Evolutionary conservation across 2,329 filamentous ascomycete genomes (phyloP).

Genomic region (Paecilomyces formosus): DNA sequence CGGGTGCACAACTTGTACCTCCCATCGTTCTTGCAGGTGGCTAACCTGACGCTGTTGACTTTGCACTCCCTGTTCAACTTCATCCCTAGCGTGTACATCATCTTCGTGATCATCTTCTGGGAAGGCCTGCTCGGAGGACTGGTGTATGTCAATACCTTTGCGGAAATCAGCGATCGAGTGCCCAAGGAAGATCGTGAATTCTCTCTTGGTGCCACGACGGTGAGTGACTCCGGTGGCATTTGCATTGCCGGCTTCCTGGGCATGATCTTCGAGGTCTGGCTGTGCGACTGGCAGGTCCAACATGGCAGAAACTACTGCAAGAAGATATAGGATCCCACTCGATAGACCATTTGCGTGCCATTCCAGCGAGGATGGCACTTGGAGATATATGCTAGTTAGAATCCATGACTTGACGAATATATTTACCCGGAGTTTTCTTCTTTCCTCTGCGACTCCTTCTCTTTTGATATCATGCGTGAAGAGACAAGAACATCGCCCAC

Average conservation of each 20-base stretch:
- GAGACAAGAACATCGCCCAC: not conserved
- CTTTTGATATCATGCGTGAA: not conserved
- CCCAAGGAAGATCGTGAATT: conserved; percentile 77
- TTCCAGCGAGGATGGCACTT: not conserved
- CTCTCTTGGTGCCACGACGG: conserved; percentile 78
- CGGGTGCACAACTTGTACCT: conserved; percentile 74
- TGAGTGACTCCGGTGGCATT: conserved; percentile 86
- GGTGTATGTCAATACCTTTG: conserved; percentile 95
- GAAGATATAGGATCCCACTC: conserved; percentile 26
- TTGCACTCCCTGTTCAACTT: conserved; percentile 73
- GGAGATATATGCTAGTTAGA: not conserved
- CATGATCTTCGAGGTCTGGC: conserved; percentile 70
- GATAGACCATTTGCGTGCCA: not conserved
- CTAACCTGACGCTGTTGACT: conserved; percentile 66
- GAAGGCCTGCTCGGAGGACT: conserved; percentile 84
- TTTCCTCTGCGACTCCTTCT: not conserved
- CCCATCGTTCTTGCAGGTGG: conserved; percentile 72
- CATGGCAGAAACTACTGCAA: conserved; percentile 70
- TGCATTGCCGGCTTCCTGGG: conserved; percentile 79
- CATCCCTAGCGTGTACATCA: conserved; percentile 75
- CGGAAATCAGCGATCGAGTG: conserved; percentile 82
- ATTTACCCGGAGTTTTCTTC: not conserved
- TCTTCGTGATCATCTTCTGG: conserved; percentile 85
- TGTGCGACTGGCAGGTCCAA: conserved; percentile 80
- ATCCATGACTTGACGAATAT: not conserved